These are phyloP conservation scores for Dissophora globulifera DNA, from an alignment of 192 early-diverging fungal genomes.

Conservation along the genomic window DNA sequence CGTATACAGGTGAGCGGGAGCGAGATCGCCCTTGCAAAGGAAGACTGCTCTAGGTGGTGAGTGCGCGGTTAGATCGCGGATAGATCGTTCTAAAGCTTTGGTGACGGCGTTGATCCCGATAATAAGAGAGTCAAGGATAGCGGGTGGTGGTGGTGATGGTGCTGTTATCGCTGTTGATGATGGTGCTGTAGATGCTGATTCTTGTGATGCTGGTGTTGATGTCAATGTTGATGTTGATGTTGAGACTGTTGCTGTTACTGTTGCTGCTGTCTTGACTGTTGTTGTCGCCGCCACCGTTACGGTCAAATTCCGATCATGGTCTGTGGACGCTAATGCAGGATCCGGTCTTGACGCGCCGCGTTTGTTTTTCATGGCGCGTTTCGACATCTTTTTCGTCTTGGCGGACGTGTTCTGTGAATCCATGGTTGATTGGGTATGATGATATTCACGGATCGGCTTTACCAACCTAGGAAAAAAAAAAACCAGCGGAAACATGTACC, in stretches of 20 bases:
- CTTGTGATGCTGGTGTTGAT: not conserved
- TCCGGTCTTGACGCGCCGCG: not conserved
- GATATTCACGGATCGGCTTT: constrained; percentile 21
- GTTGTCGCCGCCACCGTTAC: too few relatives aligned
- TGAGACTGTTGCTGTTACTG: not conserved
- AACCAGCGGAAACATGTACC: too few relatives aligned
- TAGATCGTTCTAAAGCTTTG: constrained; percentile 33
- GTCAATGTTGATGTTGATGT: not conserved
- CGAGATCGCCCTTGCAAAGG: constrained; percentile 38
- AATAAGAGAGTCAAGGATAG: constrained; percentile 1
- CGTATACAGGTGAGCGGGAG: constrained; percentile 30
- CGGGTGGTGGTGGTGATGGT: constrained; percentile 8
- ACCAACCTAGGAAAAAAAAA: constrained; percentile 19
- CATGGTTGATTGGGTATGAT: constrained; percentile 1
- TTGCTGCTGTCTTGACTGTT: too few relatives aligned
- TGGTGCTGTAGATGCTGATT: too few relatives aligned
- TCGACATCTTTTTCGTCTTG: constrained; percentile 7
- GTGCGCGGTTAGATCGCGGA: constrained; percentile 10
- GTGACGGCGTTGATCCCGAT: constrained; percentile 48
- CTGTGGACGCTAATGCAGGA: not conserved
- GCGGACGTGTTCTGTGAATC: not conserved
- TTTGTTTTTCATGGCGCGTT: not conserved
- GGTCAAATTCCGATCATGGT: too few relatives aligned
- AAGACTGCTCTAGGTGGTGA: constrained; percentile 34
- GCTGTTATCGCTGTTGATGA: too few relatives aligned